Evolutionary conservation across 805 yeast genomes (phyloP).

Genomic region (Yamadazyma endophytica): DNA sequence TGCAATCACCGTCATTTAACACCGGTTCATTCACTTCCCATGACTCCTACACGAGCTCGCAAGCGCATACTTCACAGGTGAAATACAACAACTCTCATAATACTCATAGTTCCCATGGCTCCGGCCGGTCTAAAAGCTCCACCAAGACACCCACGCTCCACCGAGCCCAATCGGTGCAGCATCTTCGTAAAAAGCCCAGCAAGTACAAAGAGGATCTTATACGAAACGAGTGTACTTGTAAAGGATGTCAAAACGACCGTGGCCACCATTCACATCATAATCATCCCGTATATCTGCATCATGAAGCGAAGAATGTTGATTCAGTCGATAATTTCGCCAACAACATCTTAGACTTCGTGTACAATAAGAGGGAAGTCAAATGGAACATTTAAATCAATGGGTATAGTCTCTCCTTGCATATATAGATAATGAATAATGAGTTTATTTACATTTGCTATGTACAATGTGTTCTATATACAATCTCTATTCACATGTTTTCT

Average conservation of each 20-base stretch:
- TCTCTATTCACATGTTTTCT: conserved; percentile 3
- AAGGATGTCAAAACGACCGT: conserved; percentile 7
- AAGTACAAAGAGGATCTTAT: conserved; percentile 10
- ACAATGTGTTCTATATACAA: neutral
- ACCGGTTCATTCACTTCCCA: too few species aligned
- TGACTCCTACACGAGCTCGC: too few species aligned
- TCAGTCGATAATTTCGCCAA: conserved; percentile 15
- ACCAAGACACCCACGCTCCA: too few species aligned
- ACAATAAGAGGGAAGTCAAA: conserved; percentile 13
- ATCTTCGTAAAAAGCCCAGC: conserved; percentile 1
- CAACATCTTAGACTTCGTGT: conserved; percentile 13
- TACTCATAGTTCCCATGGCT: too few species aligned
- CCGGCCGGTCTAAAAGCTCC: too few species aligned
- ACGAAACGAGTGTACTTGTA: conserved; percentile 9
- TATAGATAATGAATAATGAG: neutral
- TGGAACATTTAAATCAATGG: conserved; percentile 14
- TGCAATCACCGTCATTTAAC: too few species aligned
- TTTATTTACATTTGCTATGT: neutral
- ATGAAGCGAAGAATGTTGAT: conserved; percentile 10
- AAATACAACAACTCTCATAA: too few species aligned
- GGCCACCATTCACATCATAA: conserved; percentile 3
- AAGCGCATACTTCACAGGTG: too few species aligned
- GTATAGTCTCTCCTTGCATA: too few species aligned
- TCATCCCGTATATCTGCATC: conserved; percentile 1
- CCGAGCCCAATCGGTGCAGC: too few species aligned